Conservation (phyloP, 164 flowering plant species). For the Berberis thunbergii region DNA sequence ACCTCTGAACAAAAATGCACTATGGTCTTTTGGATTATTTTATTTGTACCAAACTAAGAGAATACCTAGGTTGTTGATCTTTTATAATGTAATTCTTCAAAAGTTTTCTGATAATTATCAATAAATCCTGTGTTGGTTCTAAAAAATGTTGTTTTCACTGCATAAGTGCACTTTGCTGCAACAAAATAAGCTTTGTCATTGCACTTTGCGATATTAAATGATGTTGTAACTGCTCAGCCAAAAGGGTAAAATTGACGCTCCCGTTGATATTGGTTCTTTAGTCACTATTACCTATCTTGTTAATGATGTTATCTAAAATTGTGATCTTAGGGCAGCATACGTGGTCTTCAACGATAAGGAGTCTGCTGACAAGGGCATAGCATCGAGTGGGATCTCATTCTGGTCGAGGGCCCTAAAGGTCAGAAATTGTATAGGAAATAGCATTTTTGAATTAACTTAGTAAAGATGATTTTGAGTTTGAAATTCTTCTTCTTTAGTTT, state of each 20-base stretch:
- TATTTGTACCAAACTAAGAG: too few species aligned
- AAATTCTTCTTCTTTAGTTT: too few species aligned
- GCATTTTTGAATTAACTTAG: neutral
- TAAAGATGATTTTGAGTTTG: too few species aligned
- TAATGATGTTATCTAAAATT: neutral
- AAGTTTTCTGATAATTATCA: neutral
- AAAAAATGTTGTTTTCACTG: slow-evolving; percentile 4
- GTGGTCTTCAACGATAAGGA: slow-evolving; percentile 26
- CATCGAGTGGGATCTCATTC: slow-evolving; percentile 30
- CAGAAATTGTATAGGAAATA: neutral
- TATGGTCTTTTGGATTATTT: too few species aligned
- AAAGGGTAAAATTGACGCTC: slow-evolving; percentile 21
- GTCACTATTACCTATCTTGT: neutral
- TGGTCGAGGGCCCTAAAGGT: slow-evolving; percentile 34
- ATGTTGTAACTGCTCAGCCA: slow-evolving; percentile 19
- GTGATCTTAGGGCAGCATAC: slow-evolving; percentile 26
- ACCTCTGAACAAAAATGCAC: too few species aligned
- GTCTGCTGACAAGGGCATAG: slow-evolving; percentile 31
- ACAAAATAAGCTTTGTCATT: slow-evolving; percentile 25
- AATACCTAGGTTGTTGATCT: too few species aligned
- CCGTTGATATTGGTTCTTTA: neutral
- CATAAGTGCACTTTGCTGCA: slow-evolving; percentile 39
- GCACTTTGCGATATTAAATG: slow-evolving; percentile 24
- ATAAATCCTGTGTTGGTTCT: neutral
- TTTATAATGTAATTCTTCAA: too few species aligned